phyloP scores from a whole-genome alignment of 129 eudicot species.

The Erigeron canadensis region DNA sequence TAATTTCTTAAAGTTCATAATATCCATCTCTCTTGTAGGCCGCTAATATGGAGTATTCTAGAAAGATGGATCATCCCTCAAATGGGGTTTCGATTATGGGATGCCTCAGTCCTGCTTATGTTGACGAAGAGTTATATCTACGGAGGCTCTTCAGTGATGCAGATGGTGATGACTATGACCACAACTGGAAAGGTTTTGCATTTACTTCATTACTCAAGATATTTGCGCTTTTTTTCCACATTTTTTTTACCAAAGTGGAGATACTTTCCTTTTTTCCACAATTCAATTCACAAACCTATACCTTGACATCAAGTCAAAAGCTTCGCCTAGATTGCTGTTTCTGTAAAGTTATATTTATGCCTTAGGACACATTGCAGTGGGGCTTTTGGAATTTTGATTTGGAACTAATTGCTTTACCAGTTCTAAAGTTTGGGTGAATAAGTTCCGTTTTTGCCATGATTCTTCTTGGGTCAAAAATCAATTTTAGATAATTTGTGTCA shows the following conservation, averaged over 20 bases:
- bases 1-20: not conserved
- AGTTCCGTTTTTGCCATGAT: not conserved
- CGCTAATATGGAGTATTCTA: constrained; percentile 49
- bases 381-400: too few species aligned
- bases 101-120: constrained; percentile 52
- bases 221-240: not conserved
- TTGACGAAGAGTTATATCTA: constrained; percentile 59
- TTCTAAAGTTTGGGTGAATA: not conserved
- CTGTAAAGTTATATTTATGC: too few species aligned
- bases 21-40: constrained; percentile 37
- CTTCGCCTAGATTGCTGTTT: too few species aligned
- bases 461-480: constrained; percentile 3
- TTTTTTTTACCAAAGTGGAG: not conserved
- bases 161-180: constrained; percentile 46
- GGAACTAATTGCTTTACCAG: not conserved
- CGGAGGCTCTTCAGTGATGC: constrained; percentile 53
- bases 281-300: not conserved
- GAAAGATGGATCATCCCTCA: constrained; percentile 68
- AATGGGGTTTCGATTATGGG: constrained; percentile 72
- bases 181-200: constrained; percentile 53
- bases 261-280: not conserved
- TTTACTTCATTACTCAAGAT: not conserved
- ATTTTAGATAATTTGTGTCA: not conserved
- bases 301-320: too few species aligned
- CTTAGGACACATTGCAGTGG: too few species aligned